Evolutionary conservation across 2,329 filamentous ascomycete species (phyloP), one percentile per base, ranked within the genome.

Genomic region (Venturia carpophila): DNA sequence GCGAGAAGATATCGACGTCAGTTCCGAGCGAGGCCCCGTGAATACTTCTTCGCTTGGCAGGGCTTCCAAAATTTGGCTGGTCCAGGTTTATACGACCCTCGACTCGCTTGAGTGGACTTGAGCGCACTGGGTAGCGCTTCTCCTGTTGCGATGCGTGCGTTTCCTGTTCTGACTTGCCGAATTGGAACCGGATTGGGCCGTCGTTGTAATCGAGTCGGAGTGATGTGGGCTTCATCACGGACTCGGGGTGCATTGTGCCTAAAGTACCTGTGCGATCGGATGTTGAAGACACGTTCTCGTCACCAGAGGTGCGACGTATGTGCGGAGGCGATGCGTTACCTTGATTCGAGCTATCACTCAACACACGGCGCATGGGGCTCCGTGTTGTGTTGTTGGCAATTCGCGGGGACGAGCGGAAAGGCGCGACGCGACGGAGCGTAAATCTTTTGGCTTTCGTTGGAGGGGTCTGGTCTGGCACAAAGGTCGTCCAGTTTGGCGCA

Each of bases 71-170:
- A 70, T 83, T 88, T 37, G 86, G 82, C 68, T 90, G 88, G 71
- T 96, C 92, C 61, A 95, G 79, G 71, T 91, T 91, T 89, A 96
- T 93, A 63, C 88, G 88, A 55, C 90, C 88, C 78, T 97, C 93
- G 72, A 89, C 93, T 70, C 94, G 87, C 82, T 97, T 97, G 70
- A 97, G 79, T 5, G 93, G 92, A 73, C 93, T 96, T 6, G 88
- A 87, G 67, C 86, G 85, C 24, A 83, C 79, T 21, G 84, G 79
- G 2, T 61, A 80, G 77, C 60, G 80, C 76, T 62, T 78, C 70
- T 69, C 80, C 78, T 69, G 77, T 76, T 71, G 81, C 76, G 61
- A 73, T 67, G 66, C 74, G 69, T 74, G 78, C 67, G 83, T 82
- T 75, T 63, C 77, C 77, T 67, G 75, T 71, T 58, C 77, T 72